These are phyloP conservation scores for Iris macrosiphon DNA, from an alignment of 106 monocot species.

Conservation along the genomic window DNA sequence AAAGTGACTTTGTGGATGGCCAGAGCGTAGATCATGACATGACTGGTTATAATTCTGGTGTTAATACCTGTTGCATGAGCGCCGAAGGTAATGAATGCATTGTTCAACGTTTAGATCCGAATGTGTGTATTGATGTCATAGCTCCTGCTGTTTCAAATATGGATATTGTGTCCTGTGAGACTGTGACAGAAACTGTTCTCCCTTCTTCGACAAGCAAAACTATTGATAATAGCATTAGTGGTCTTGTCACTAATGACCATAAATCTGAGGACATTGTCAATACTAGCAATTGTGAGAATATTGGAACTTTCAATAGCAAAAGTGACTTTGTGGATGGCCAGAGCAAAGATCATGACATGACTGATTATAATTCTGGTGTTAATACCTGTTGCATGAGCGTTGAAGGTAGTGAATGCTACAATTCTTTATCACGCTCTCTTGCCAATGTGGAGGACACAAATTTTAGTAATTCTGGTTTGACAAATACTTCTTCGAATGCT, in stretches of 20 bases:
- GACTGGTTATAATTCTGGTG: slow-evolving; percentile 7
- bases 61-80: neutral
- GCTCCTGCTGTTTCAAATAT: slow-evolving; percentile 1
- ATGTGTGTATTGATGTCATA: neutral
- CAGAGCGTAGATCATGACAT: slow-evolving; percentile 9
- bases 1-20: neutral
- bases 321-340: neutral
- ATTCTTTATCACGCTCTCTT: slow-evolving; percentile 12
- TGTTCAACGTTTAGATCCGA: too few species aligned
- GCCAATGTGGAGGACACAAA: slow-evolving; percentile 8
- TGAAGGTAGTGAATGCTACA: slow-evolving; percentile 13
- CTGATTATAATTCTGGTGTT: slow-evolving; percentile 5
- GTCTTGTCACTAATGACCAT: slow-evolving; percentile 7
- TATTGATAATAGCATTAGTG: slow-evolving; percentile 3
- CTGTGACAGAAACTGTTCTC: slow-evolving; percentile 5
- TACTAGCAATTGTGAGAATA: slow-evolving; percentile 1
- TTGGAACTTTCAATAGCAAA: slow-evolving; percentile 3
- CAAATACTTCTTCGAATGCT: slow-evolving; percentile 6
- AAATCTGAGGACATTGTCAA: slow-evolving; percentile 7
- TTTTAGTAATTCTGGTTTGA: slow-evolving; percentile 7
- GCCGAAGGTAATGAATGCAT: slow-evolving; percentile 14
- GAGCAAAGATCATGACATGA: slow-evolving; percentile 8
- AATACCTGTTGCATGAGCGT: slow-evolving; percentile 1
- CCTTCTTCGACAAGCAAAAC: neutral
- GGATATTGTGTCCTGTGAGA: slow-evolving; percentile 6